Evolutionary conservation across 163 green algal genomes (phyloP), one percentile per base, ranked within the genome.

Genomic region (Volvox carteri): DNA sequence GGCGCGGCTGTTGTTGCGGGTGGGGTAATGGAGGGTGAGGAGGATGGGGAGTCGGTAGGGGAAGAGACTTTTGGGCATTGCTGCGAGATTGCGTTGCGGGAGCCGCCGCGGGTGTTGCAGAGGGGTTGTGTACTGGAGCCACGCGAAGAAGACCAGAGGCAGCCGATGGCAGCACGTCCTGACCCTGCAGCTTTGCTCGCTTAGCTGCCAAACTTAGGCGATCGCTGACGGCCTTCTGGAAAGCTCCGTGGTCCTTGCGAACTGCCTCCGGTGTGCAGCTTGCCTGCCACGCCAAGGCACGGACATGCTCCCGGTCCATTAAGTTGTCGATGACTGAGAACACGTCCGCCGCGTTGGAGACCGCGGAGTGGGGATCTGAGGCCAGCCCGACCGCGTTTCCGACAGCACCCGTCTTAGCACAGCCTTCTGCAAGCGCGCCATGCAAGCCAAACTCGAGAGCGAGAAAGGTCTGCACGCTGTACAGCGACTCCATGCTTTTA

Each of bases 211-310:
- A 28, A 4, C 12, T 18, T 4, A 88, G 83, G 21, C 83, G 67
- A 16, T 88, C 83, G 37, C 25, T 46, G 8, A 73, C 39, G 14
- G 50, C 48, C 68, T 80, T 88, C 5, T 78, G 50, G 37, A 60
- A 88, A 25, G 67, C 83, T 2, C 83, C 35, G 5, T 60, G 68
- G 48, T 88, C 83, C 35, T 81, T 81, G 23, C 83, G 83, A 2
- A 88, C 83, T 1, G 48, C 83, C 39, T 88, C 83, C 25, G 23
- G 50, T 5, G 48, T 67, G 28, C 28, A 75, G 35, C 58, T 44
- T 0, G 83, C 83, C 1, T 37, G 35, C 48, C 50, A 88, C 4
- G 68, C 48, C 19, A 88, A 37, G 25, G 68, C 83, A 16, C 37
- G 83, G 23, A 88, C 37, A 21, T 62, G 68, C 50, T 88, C 68